Evolutionary conservation across 371 early-diverging fungal genomes (phyloP).

Genomic region (Syncephalastrum sp.): DNA sequence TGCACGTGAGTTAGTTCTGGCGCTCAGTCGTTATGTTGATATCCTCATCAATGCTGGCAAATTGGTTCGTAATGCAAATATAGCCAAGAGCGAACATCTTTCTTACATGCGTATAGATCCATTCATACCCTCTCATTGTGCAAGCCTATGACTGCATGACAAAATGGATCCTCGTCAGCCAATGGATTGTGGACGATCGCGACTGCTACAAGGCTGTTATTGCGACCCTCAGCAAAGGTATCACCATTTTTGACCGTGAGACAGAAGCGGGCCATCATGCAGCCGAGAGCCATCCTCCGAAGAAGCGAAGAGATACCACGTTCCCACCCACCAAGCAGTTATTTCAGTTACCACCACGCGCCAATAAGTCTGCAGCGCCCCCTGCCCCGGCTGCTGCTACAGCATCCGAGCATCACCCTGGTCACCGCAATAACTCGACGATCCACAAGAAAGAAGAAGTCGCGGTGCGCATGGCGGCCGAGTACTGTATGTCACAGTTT

Average conservation of each 20-base stretch:
- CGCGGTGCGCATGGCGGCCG: conserved; percentile 73
- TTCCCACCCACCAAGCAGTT: conserved; percentile 50
- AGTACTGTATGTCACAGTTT: conserved; percentile 70
- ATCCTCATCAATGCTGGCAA: conserved; percentile 46
- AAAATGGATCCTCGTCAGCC: conserved; percentile 71
- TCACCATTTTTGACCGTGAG: conserved; percentile 63
- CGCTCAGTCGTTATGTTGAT: conserved; percentile 73
- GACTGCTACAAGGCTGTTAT: conserved; percentile 70
- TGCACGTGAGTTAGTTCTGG: conserved; percentile 68
- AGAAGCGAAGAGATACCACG: conserved; percentile 44
- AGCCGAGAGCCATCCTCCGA: conserved; percentile 20
- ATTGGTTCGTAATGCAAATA: conserved; percentile 20
- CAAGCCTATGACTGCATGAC: conserved; percentile 77
- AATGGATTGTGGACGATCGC: conserved; percentile 73
- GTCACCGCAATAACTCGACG: conserved; percentile 9
- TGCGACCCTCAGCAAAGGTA: conserved; percentile 67
- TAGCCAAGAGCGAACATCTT: background rate
- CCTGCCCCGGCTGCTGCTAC: background rate
- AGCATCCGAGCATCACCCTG: conserved; percentile 6
- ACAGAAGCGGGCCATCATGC: conserved; percentile 6
- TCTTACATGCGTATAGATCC: conserved; percentile 15
- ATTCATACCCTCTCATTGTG: conserved; percentile 60
- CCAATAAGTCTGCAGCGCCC: conserved; percentile 19
- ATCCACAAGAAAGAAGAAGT: conserved; percentile 44
- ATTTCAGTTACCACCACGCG: conserved; percentile 43